Conservation (phyloP, 768 basidiomycete genomes). For the Hericium erinaceus region DNA sequence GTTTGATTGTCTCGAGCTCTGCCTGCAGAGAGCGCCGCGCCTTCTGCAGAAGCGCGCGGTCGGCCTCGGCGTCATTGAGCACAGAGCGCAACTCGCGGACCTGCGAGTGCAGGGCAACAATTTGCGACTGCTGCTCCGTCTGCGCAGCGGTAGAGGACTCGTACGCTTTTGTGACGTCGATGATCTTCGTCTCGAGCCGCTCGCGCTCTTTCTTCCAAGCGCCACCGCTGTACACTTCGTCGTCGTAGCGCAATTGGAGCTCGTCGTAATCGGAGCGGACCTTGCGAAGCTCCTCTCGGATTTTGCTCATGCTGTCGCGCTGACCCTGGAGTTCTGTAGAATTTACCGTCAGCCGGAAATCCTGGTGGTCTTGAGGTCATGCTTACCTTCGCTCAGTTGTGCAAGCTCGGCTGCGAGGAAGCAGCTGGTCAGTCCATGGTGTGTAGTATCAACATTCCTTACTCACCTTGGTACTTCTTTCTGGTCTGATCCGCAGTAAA, state of each 20-base stretch:
- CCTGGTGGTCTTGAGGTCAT: background rate
- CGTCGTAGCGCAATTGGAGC: constrained; percentile 64
- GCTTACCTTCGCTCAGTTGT: constrained; percentile 66
- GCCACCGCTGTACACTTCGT: constrained; percentile 67
- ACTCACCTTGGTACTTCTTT: constrained; percentile 75
- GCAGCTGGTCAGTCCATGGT: background rate
- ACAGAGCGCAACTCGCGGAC: constrained; percentile 75
- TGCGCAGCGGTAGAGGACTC: constrained; percentile 65
- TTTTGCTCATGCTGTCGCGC: constrained; percentile 62
- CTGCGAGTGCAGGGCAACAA: constrained; percentile 77
- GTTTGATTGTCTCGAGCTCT: constrained; percentile 72
- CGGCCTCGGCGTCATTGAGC: constrained; percentile 79
- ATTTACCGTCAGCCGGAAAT: background rate
- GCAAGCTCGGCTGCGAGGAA: constrained; percentile 54
- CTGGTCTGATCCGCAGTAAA: constrained; percentile 72
- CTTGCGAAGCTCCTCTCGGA: constrained; percentile 75
- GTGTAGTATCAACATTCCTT: constrained; percentile 1
- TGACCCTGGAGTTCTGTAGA: constrained; percentile 64
- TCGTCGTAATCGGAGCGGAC: constrained; percentile 69
- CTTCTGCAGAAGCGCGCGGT: constrained; percentile 69
- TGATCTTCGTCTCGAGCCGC: constrained; percentile 75
- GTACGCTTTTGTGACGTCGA: constrained; percentile 64
- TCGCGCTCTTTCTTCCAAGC: constrained; percentile 88
- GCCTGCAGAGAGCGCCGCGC: constrained; percentile 73
- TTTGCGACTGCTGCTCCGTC: constrained; percentile 76